These are phyloP conservation scores for Phialemoniopsis sp. DNA, from an alignment of 2,329 filamentous ascomycete genomes.

Conservation along the genomic window DNA sequence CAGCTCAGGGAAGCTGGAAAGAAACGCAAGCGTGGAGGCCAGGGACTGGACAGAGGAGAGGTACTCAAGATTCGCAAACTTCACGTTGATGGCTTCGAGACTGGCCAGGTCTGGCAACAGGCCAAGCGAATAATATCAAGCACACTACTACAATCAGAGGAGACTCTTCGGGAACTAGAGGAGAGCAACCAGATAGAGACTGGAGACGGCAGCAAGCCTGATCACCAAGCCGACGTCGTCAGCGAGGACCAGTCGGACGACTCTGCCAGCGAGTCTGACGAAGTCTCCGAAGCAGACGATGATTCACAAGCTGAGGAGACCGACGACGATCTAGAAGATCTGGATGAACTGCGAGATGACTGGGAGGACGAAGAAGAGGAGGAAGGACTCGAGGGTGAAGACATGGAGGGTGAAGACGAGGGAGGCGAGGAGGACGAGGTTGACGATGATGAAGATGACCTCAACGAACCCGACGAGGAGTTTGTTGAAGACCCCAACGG, in stretches of 20 bases:
- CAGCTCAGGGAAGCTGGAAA: slow-evolving; percentile 59
- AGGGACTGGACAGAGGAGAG: slow-evolving; percentile 35
- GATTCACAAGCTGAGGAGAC: slow-evolving; percentile 29
- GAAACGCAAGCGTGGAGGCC: slow-evolving; percentile 61
- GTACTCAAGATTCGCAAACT: slow-evolving; percentile 76
- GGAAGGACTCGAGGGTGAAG: slow-evolving; percentile 27
- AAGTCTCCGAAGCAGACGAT: slow-evolving; percentile 17
- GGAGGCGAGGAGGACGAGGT: slow-evolving; percentile 30
- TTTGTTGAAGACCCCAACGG: slow-evolving; percentile 73
- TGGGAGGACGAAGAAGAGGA: slow-evolving; percentile 21
- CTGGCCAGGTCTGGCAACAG: slow-evolving; percentile 89
- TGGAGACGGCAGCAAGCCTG: slow-evolving; percentile 19
- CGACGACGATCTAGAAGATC: slow-evolving; percentile 25
- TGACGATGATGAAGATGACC: slow-evolving; percentile 41
- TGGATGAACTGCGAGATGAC: slow-evolving; percentile 20
- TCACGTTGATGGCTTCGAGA: slow-evolving; percentile 82
- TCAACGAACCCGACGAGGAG: slow-evolving; percentile 45
- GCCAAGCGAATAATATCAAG: slow-evolving; percentile 72
- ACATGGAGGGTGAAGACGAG: slow-evolving; percentile 25
- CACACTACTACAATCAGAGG: slow-evolving; percentile 43
- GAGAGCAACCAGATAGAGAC: slow-evolving; percentile 46
- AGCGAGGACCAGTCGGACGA: slow-evolving; percentile 23
- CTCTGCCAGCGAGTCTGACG: slow-evolving; percentile 43
- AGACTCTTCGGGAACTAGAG: slow-evolving; percentile 43
- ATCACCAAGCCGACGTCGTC: slow-evolving; percentile 12